Evolutionary conservation across 2,329 filamentous ascomycete genomes (phyloP).

Genomic region (Colletotrichum sp.): DNA sequence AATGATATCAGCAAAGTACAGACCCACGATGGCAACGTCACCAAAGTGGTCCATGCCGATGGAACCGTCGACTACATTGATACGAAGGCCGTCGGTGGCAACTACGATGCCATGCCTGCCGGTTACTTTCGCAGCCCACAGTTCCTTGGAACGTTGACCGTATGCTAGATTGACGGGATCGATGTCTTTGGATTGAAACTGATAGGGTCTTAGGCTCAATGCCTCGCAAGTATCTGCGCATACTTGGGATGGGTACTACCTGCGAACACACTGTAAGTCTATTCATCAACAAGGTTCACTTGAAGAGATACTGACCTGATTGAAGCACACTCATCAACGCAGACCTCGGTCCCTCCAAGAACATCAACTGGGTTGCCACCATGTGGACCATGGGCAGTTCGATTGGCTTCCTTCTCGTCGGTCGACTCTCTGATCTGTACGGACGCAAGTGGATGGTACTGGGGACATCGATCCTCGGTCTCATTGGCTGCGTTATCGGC

Average conservation of each 20-base stretch:
- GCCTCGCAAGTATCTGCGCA: constrained; percentile 35
- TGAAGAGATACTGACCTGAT: neutral
- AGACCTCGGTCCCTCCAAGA: constrained; percentile 33
- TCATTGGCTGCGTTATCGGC: constrained; percentile 44
- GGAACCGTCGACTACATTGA: constrained; percentile 47
- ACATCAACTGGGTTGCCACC: constrained; percentile 38
- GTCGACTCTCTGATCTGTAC: constrained; percentile 10
- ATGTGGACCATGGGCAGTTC: constrained; percentile 43
- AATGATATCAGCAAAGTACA: constrained; percentile 29
- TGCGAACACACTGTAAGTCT: constrained; percentile 36
- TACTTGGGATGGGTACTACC: constrained; percentile 40
- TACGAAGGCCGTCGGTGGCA: constrained; percentile 45
- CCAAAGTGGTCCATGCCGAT: constrained; percentile 40
- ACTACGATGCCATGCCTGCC: constrained; percentile 41
- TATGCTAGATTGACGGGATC: constrained; percentile 19
- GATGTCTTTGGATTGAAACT: neutral
- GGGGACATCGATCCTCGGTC: constrained; percentile 31
- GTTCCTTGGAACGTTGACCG: constrained; percentile 45
- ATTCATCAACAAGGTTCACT: neutral
- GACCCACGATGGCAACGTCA: constrained; percentile 26
- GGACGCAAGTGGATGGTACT: constrained; percentile 6
- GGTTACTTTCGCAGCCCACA: constrained; percentile 45
- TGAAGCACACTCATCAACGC: constrained; percentile 32
- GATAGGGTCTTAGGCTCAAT: constrained; percentile 29
- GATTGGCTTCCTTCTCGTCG: constrained; percentile 34